A percentile compares a stretch with the other conserved stretches of the same genome.
phyloP scores from a whole-genome alignment of 2,329 filamentous ascomycete genomes.

The Aspergillus melleus region DNA sequence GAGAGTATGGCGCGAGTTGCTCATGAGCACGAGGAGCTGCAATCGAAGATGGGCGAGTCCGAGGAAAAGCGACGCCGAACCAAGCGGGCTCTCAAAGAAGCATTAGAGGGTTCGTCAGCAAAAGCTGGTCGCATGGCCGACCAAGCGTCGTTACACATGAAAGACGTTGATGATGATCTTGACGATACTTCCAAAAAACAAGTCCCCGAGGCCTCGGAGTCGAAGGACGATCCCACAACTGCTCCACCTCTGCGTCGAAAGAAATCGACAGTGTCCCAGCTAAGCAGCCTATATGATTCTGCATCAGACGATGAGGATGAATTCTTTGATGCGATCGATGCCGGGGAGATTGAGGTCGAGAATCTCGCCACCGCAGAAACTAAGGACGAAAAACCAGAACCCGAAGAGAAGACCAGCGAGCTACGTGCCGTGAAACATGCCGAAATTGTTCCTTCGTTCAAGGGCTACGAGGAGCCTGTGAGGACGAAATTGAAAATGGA shows the following conservation, averaged over 20 bases:
- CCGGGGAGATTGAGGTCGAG: constrained; percentile 74
- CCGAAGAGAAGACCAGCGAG: constrained; percentile 40
- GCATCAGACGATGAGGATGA: constrained; percentile 80
- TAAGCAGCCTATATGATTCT: constrained; percentile 69
- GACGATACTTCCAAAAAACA: constrained; percentile 39
- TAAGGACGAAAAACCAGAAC: constrained; percentile 49
- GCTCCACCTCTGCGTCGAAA: constrained; percentile 52
- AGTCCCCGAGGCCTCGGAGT: constrained; percentile 12
- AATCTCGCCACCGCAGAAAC: constrained; percentile 60
- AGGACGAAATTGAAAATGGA: constrained; percentile 82
- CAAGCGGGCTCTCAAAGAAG: constrained; percentile 85
- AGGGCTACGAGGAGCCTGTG: constrained; percentile 87
- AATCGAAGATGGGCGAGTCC: constrained; percentile 82
- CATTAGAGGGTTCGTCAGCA: constrained; percentile 61
- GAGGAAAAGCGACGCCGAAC: constrained; percentile 87
- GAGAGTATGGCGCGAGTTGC: constrained; percentile 99
- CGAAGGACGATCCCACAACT: constrained; percentile 5
- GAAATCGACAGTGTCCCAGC: constrained; percentile 66
- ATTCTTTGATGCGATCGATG: constrained; percentile 96
- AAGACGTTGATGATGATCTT: constrained; percentile 35
- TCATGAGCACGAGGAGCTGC: constrained; percentile 86
- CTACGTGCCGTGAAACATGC: constrained; percentile 51
- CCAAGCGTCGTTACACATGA: constrained; percentile 27
- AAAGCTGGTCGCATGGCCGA: constrained; percentile 41
- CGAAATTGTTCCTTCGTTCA: constrained; percentile 76